These are phyloP conservation scores for Letharia columbiana DNA, from an alignment of 495 filamentous ascomycete genomes.

Conservation along the genomic window DNA sequence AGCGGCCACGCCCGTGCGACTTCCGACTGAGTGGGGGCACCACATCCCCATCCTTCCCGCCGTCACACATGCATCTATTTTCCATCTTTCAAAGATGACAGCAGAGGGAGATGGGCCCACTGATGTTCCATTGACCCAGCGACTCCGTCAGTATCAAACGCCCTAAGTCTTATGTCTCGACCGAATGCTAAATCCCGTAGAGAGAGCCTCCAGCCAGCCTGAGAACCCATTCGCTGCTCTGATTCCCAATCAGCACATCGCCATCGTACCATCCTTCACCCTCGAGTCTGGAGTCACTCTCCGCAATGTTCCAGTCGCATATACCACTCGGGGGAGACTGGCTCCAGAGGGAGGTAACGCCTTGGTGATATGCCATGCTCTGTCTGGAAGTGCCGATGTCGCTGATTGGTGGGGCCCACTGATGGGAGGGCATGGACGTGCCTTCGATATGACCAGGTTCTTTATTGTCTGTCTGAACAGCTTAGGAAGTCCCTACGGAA, in stretches of 20 bases:
- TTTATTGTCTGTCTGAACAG: conserved; percentile 95
- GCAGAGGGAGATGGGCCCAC: background rate
- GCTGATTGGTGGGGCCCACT: conserved; percentile 98
- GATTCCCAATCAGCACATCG: conserved; percentile 79
- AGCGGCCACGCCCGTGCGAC: too few relatives aligned
- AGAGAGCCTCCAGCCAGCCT: conserved; percentile 57
- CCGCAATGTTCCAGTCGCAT: conserved; percentile 84
- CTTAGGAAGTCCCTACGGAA: conserved; percentile 92
- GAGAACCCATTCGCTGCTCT: conserved; percentile 87
- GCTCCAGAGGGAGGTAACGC: conserved; percentile 74
- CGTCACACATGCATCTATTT: too few relatives aligned
- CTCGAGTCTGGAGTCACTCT: conserved; percentile 88
- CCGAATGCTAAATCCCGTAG: conserved; percentile 56
- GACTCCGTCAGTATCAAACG: conserved; percentile 37
- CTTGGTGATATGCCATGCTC: conserved; percentile 93
- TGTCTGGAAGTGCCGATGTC: conserved; percentile 94
- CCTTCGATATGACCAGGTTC: conserved; percentile 87
- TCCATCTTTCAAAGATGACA: conserved; percentile 1
- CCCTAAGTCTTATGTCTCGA: background rate
- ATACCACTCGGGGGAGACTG: conserved; percentile 74
- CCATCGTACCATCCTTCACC: conserved; percentile 78
- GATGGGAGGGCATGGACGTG: conserved; percentile 77
- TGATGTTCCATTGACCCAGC: background rate
- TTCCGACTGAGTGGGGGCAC: too few relatives aligned
- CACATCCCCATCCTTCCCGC: too few relatives aligned